These are phyloP conservation scores for Juncus effusus DNA, from an alignment of 176 grass and related monocot genomes.

Conservation along the genomic window DNA sequence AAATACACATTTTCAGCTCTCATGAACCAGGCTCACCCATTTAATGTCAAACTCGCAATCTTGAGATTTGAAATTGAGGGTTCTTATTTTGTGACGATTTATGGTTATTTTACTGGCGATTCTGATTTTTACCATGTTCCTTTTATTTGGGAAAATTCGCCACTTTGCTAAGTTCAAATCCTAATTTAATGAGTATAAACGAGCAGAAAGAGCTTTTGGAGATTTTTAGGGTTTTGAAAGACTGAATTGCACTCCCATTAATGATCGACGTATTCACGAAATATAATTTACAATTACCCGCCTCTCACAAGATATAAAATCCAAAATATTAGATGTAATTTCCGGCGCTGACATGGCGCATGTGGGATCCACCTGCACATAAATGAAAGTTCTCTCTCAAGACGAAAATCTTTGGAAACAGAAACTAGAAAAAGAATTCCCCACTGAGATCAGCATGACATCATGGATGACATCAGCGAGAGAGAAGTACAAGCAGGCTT, in stretches of 20 bases:
- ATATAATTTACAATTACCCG: conserved; percentile 45
- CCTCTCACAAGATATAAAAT: conserved; percentile 59
- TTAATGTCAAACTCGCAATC: conserved; percentile 41
- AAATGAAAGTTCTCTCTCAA: conserved; percentile 54
- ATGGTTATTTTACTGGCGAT: conserved; percentile 41
- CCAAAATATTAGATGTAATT: conserved; percentile 57
- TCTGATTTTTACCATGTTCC: conserved; percentile 37
- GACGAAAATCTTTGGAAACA: conserved; percentile 69
- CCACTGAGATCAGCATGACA: conserved; percentile 3
- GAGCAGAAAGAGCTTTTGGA: conserved; percentile 35
- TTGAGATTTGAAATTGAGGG: conserved; percentile 55
- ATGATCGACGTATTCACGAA: conserved; percentile 57
- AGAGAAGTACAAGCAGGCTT: too few species aligned
- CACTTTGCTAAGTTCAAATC: conserved; percentile 51
- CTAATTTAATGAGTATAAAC: conserved; percentile 20
- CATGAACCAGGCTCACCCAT: background rate
- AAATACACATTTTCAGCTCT: background rate
- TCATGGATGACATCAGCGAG: too few species aligned
- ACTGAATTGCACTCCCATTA: conserved; percentile 56
- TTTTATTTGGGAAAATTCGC: conserved; percentile 49
- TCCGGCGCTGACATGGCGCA: conserved; percentile 36
- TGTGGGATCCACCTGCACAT: conserved; percentile 61
- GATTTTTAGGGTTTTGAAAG: conserved; percentile 62
- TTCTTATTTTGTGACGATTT: conserved; percentile 46
- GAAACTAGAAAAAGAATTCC: conserved; percentile 39